These are phyloP conservation scores for Cyclotella kingstonii DNA, from an alignment of 108 stramenopile genomes.

Conservation along the genomic window DNA sequence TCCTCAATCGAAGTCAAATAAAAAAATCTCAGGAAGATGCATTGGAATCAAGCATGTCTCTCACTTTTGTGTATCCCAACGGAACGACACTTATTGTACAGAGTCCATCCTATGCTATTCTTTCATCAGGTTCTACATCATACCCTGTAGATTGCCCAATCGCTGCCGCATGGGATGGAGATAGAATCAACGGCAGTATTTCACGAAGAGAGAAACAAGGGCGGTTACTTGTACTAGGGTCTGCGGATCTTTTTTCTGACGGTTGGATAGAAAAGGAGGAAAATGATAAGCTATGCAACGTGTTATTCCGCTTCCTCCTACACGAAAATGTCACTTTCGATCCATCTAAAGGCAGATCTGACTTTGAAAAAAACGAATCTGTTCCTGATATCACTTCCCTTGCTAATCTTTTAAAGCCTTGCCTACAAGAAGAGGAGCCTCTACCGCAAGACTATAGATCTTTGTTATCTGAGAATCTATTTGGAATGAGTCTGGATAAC, in stretches of 20 bases:
- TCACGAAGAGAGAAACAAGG: slow-evolving; percentile 21
- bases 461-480: slow-evolving; percentile 70
- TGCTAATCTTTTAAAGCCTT: slow-evolving; percentile 61
- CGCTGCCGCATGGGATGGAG: slow-evolving; percentile 61
- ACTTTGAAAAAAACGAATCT: slow-evolving; percentile 53
- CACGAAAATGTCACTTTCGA: slow-evolving; percentile 29
- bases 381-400: slow-evolving; percentile 75
- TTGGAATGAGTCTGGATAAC: slow-evolving; percentile 56
- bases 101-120: slow-evolving; percentile 53
- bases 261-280: slow-evolving; percentile 83
- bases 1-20: not conserved
- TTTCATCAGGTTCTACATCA: slow-evolving; percentile 71
- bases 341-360: slow-evolving; percentile 29
- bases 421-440: slow-evolving; percentile 68
- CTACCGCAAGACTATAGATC: slow-evolving; percentile 76
- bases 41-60: slow-evolving; percentile 26
- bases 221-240: slow-evolving; percentile 66
- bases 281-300: slow-evolving; percentile 58
- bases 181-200: not conserved
- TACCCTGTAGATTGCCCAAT: slow-evolving; percentile 83
- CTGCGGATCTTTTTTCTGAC: slow-evolving; percentile 70
- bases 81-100: slow-evolving; percentile 73
- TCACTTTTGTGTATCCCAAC: slow-evolving; percentile 75
- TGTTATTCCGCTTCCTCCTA: slow-evolving; percentile 54
- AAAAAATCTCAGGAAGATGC: slow-evolving; percentile 16